Conservation (phyloP, 176 grass and related monocot species). For the Musa itinerans region DNA sequence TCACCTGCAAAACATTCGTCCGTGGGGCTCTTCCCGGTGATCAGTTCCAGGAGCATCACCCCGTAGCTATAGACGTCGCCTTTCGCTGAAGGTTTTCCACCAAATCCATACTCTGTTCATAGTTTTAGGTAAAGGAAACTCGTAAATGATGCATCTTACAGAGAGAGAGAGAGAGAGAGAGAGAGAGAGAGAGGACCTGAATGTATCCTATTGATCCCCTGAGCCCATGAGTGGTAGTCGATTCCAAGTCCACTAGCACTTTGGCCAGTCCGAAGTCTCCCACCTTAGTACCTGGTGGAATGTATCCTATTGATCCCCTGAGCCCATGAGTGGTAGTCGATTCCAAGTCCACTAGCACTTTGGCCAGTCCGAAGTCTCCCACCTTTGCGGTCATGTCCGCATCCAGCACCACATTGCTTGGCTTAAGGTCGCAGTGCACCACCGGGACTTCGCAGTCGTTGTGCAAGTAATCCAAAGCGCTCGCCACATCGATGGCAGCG, state of each 20-base stretch:
- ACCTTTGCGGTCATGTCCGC: conserved; percentile 25
- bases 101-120: conserved; percentile 36
- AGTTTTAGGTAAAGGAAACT: not conserved
- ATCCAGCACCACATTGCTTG: conserved; percentile 28
- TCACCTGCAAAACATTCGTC: conserved; percentile 23
- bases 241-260: too few relatives aligned
- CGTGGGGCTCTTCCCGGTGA: conserved; percentile 29
- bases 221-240: too few relatives aligned
- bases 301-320: conserved; percentile 40
- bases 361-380: conserved; percentile 33
- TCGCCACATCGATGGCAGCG: conserved; percentile 32
- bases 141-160: not conserved
- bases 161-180: not conserved
- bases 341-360: conserved; percentile 2
- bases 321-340: conserved; percentile 21
- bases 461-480: conserved; percentile 38
- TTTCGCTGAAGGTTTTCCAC: conserved; percentile 21
- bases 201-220: too few relatives aligned
- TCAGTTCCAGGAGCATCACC: conserved; percentile 27
- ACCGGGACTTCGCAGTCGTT: conserved; percentile 29
- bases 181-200: too few relatives aligned
- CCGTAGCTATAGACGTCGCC: conserved; percentile 39
- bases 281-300: conserved; percentile 45
- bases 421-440: conserved; percentile 36
- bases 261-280: too few relatives aligned